Base-by-base conservation (phyloP, 768 basidiomycete species). In the Lepiota subincarnata region DNA sequence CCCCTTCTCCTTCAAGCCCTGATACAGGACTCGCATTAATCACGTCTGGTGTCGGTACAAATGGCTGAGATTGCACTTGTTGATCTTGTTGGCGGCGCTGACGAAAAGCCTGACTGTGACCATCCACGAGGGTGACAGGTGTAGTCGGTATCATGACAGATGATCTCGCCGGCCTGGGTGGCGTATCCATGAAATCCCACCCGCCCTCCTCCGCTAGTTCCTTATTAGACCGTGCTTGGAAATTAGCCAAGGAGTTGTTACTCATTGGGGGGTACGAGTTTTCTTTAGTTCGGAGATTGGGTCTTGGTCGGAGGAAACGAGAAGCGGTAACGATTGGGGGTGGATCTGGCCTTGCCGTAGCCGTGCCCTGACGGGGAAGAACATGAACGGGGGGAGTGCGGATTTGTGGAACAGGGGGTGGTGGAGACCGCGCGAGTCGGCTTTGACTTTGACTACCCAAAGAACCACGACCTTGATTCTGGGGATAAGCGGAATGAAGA, bases 171-270 rank as follows among this genome's bases (percentile, higher is more conserved):
- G 42, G 36, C 38, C 51, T 44, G 16, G 51, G 51, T 11, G 51
- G 42, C 13, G 42, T 16, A 31, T 47, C 52, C 37, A 40, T 28
- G 10, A 45, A 53, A n/a, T 38, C 51, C 51, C 42, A 44, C 11
- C 18, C 43, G 1, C 43, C 51, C 26, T 53, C 52, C 10, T 34
- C 18, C 24, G 28, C 45, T 26, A 54, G 22, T 7, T 54, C 45
- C 19, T 54, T 41, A n/a, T 54, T 41, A 10, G 45, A 54, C 12
- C 45, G 44, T 14, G 35, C 43, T 28, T 46, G 44, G 7, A 46
- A 38, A 6, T 31, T 6, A n/a, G 36, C 7, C 13, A 16, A 36
- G 8, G 10, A n/a, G 14, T 13, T 7, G 39, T 53, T n/a, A n/a
- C n/a, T n/a, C 35, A n/a, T 24, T 5, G 44, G 43, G 4, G 52